Percentiles rank a stretch among this genome's conserved stretches.
Conservation (phyloP, 2,329 filamentous ascomycete species). For the Penicillium sp. region DNA sequence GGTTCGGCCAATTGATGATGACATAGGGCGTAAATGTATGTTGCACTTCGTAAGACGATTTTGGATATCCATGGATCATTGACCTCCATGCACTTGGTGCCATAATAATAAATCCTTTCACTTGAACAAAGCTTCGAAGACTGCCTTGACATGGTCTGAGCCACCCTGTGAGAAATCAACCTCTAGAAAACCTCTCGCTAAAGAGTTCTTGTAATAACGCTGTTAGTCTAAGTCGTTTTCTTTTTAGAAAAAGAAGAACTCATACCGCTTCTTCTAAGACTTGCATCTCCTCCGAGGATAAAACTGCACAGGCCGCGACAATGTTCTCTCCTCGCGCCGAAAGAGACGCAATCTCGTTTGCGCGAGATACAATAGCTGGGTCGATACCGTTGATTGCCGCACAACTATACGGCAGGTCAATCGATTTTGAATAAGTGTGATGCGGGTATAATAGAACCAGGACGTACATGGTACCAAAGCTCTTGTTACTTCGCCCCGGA, state of each 20-base stretch:
- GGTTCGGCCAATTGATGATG: slow-evolving; percentile 5
- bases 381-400: slow-evolving; percentile 85
- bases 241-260: not conserved
- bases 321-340: slow-evolving; percentile 74
- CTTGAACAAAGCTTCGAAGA: slow-evolving; percentile 17
- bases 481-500: slow-evolving; percentile 69
- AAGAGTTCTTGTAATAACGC: slow-evolving; percentile 6
- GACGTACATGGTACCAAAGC: slow-evolving; percentile 70
- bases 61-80: not conserved
- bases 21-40: not conserved
- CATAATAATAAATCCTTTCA: not conserved
- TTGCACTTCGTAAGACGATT: not conserved
- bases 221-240: slow-evolving; percentile 5
- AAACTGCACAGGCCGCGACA: slow-evolving; percentile 65
- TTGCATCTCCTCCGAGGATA: slow-evolving; percentile 63
- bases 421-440: slow-evolving; percentile 1
- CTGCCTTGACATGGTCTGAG: slow-evolving; percentile 5
- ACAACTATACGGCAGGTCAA: slow-evolving; percentile 53
- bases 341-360: slow-evolving; percentile 69
- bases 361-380: slow-evolving; percentile 67
- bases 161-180: slow-evolving; percentile 14
- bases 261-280: slow-evolving; percentile 67
- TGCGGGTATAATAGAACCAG: no score
- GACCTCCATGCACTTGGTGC: not conserved
- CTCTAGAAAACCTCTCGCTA: slow-evolving; percentile 21